A percentile compares a stretch with the other conserved stretches of the same genome.
Evolutionary conservation across 179 eudicot species (phyloP).

Genomic region (Camellia oleifera): DNA sequence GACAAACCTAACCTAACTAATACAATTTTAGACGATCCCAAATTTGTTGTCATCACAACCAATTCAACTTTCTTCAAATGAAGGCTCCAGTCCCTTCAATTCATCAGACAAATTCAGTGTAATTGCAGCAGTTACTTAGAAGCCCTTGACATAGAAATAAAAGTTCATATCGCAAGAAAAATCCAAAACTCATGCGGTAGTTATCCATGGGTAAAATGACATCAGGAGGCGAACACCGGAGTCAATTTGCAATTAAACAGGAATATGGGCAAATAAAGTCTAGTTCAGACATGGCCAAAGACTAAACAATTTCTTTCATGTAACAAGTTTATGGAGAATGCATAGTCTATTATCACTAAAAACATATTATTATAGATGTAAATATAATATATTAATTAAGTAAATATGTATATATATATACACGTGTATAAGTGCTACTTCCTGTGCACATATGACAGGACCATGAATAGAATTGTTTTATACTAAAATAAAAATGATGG

Average conservation of each 20-base stretch:
- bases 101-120: not conserved
- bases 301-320: too few species aligned
- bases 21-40: not conserved
- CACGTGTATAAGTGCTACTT: too few species aligned
- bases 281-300: too few species aligned
- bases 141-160: not conserved
- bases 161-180: not conserved
- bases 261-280: not conserved
- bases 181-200: not conserved
- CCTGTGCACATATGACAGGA: too few species aligned
- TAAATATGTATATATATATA: too few species aligned
- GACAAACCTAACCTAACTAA: too few species aligned
- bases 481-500: not conserved
- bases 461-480: not conserved
- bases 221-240: not conserved
- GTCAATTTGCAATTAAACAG: not conserved
- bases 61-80: slow-evolving; percentile 9
- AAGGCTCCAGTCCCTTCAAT: not conserved
- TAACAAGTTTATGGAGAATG: too few species aligned
- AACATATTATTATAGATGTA: too few species aligned
- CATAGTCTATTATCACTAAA: too few species aligned
- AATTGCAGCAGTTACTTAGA: not conserved
- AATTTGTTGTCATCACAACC: not conserved
- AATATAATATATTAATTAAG: too few species aligned
- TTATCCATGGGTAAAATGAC: not conserved